Percentiles rank a stretch among this genome's conserved stretches.
phyloP scores from a whole-genome alignment of 306 rosid species.

The Gynostemma pentaphyllum region DNA sequence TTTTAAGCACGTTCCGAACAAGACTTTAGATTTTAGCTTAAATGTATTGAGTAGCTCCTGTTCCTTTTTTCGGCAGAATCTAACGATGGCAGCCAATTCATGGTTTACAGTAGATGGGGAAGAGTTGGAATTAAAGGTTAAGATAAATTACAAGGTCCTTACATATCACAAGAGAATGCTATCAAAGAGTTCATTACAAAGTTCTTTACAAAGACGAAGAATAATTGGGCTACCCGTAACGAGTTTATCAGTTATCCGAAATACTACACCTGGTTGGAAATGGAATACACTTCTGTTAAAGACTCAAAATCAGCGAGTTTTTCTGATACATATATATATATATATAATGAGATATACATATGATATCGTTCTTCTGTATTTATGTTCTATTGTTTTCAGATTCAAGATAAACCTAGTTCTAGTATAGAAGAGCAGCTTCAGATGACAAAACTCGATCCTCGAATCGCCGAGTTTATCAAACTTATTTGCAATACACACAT shows the following conservation, averaged over 20 bases:
- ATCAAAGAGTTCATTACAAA: constrained; percentile 3
- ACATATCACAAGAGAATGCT: neutral
- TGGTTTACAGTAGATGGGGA: constrained; percentile 5
- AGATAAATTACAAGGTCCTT: constrained; percentile 5
- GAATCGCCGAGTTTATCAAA: neutral
- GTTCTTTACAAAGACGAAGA: constrained; percentile 1
- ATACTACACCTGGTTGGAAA: constrained; percentile 5
- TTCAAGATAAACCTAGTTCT: neutral
- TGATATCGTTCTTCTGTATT: neutral
- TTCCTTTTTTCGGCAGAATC: neutral
- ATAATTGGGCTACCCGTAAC: neutral
- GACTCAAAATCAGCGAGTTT: neutral
- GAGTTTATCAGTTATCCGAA: neutral
- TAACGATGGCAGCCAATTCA: neutral
- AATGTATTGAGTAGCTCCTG: neutral
- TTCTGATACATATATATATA: neutral
- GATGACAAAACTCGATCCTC: neutral
- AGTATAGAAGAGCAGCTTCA: neutral
- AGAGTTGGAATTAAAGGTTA: constrained; percentile 3
- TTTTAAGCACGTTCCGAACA: too few species aligned
- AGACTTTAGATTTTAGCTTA: neutral
- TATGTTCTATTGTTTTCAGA: neutral
- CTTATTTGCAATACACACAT: neutral
- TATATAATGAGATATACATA: too few species aligned
- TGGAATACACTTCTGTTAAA: neutral